Base-by-base conservation (phyloP, 148 eudicot species). In the Linanthus parryae region DNA sequence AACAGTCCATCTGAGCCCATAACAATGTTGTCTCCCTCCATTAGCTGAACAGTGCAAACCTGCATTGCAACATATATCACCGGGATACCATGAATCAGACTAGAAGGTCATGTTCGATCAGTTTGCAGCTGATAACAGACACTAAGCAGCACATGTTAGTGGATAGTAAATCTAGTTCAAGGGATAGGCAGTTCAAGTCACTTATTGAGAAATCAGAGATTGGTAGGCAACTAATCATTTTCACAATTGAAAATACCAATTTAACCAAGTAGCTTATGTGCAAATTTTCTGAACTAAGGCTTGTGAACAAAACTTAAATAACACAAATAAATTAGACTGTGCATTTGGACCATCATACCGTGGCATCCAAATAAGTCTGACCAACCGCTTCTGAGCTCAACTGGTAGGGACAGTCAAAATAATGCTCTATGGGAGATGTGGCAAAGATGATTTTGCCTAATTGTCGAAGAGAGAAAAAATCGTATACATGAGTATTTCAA, bases 1-100 rank as follows among this genome's bases (percentile, higher is more conserved):
- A 84, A 92, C 37, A 92, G 96, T 46, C 98, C 98, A 57, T 92
- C 96, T 14, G 98, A 87, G 56, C 98, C 98, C 90, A 92, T 79
- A 8, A 92, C 80, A 43, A 82, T 44, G 1, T 57, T 72, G 69
- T 92, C 98, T 48, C 82, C 96, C 62, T 77, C 87, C 62, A 48
- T 44, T 57, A 84, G 58, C 44, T 75, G 73, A 25, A 92, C 79
- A 34, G 62, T 87, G 52, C 63, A 67, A 25, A 92, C 88, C 98
- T 92, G 87, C 28, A 52, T 17, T 48, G 26, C 34, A 39, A 47
- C 21, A 51, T 7, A 47, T 30, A 29, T 42, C 56, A 8, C 17
- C 14, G 22, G 36, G n/a, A 18, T 47, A 39, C 39, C 8, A 40
- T 15, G 18, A 31, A 57, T 13, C 48, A 28, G 54, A 39, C 22